A percentile compares a stretch with the other conserved stretches of the same genome.
These are phyloP conservation scores for Ophiocordyceps sinensis DNA, from an alignment of 2,329 filamentous ascomycete genomes.

Conservation along the genomic window DNA sequence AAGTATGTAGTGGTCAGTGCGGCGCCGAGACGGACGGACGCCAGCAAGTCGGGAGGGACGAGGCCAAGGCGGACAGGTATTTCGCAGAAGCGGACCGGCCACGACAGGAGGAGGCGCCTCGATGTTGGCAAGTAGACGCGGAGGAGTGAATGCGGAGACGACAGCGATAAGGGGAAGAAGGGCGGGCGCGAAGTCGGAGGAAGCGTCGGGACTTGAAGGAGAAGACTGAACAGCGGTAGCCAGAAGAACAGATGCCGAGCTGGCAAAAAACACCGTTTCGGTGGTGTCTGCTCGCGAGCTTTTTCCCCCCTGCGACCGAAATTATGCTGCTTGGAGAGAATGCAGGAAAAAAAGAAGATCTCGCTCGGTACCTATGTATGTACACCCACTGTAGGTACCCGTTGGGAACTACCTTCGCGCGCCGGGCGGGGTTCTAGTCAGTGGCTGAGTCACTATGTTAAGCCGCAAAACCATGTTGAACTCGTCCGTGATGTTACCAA, in stretches of 20 bases:
- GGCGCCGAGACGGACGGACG: not conserved
- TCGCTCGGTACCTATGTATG: not conserved
- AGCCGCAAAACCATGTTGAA: too few species aligned
- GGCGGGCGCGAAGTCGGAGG: not conserved
- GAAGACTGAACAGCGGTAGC: not conserved
- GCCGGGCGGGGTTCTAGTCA: too few species aligned
- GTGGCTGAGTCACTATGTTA: too few species aligned
- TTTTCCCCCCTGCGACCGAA: not conserved
- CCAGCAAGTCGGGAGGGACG: not conserved
- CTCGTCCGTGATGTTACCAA: too few species aligned
- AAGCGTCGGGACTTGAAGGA: slow-evolving; percentile 2
- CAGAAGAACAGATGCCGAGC: not conserved
- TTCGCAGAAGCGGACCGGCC: not conserved
- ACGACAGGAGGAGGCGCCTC: too few species aligned
- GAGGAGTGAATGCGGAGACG: not conserved
- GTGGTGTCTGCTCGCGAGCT: not conserved
- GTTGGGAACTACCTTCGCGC: too few species aligned
- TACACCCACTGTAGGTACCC: too few species aligned
- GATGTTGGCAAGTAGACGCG: not conserved
- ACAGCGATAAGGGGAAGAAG: not conserved
- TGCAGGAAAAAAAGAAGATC: slow-evolving; percentile 2
- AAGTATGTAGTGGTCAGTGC: not conserved
- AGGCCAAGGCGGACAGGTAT: not conserved
- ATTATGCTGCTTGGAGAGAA: not conserved
- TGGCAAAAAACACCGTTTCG: not conserved